These are phyloP conservation scores for Colletotrichum lindemuthianum DNA, from an alignment of 2,329 filamentous ascomycete species.

Conservation along the genomic window DNA sequence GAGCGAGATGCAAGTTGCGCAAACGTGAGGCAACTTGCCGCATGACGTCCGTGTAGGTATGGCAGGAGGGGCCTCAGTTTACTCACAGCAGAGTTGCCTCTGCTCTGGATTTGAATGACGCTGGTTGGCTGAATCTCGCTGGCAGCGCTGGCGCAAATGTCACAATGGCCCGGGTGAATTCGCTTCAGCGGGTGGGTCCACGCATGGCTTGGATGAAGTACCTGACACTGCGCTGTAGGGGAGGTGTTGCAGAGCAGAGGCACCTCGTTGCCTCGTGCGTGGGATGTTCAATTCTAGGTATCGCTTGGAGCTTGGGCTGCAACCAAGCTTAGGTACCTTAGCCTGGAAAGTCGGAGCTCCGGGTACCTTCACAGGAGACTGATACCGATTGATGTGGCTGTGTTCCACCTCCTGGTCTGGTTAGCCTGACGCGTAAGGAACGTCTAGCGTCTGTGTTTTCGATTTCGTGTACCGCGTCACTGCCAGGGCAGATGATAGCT, in stretches of 20 bases:
- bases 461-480: background rate
- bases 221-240: too few species aligned
- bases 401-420: background rate
- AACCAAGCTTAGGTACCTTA: conserved; percentile 8
- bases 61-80: conserved; percentile 31
- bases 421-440: background rate
- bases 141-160: background rate
- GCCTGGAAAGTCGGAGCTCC: conserved; percentile 11
- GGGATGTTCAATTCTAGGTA: too few species aligned
- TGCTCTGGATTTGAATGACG: conserved; percentile 7
- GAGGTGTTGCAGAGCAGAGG: too few species aligned
- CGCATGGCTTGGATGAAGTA: background rate
- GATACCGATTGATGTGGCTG: background rate
- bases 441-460: background rate
- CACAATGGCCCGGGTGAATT: background rate
- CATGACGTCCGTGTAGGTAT: conserved; percentile 36
- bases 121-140: conserved; percentile 28
- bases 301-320: conserved; percentile 22
- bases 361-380: background rate
- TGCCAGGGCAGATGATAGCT: too few species aligned
- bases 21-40: conserved; percentile 33
- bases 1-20: conserved; percentile 24
- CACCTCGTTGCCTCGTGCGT: too few species aligned
- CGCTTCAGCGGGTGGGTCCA: conserved; percentile 3
- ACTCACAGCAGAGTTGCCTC: background rate